Evolutionary conservation across 1,284 basidiomycete genomes (phyloP), one percentile per base, ranked within the genome.

Genomic region (Cryptococcus maquisensis): DNA sequence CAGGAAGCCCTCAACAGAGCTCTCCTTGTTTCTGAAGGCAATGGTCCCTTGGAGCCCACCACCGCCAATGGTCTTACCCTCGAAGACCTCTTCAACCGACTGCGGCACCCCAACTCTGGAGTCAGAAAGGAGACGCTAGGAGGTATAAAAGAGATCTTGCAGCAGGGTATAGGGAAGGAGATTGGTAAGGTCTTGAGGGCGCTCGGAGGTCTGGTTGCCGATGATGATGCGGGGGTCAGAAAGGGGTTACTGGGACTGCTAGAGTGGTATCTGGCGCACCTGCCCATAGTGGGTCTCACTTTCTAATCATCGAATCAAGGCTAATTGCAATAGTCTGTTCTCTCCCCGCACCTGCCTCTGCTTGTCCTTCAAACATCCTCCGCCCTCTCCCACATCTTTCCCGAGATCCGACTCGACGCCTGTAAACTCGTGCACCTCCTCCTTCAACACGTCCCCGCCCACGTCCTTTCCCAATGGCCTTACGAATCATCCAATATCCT

Each of bases 371-470:
- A 92, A 72, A 85, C 86, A 0, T 86, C 90, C 2, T 95, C 94
- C 4, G 91, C 91, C 0, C 86, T 96, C 71, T 93, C 90, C 0
- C 88, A 96, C 67, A 96, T 98, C 54, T 95, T 93, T 72, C 91
- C 92, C 9, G 90, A 94, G 65, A 89, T 98, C 55, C 82, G 92
- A 9, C 81, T 97, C 43, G 95, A 98, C 69, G 91, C 92, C 1
- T 81, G 95, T 59, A 84, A 85, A 24, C 83, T 94, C 59, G 76
- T 98, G 47, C 83, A 90, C 66, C 73, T 96, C 15, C 81, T 93
- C 36, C 80, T 98, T 3, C 84, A 87, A 36, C 71, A 81, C 47
- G 82, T 88, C 3, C 90, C 92, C 1, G 78, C 80, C 15, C 77
- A 81, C 9, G 83, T 93, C 15, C 82, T 86, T 2, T 77, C 79